A percentile compares a stretch with the other conserved stretches of the same genome.
Conservation (phyloP, 148 eudicot genomes). For the Cornus kousa region DNA sequence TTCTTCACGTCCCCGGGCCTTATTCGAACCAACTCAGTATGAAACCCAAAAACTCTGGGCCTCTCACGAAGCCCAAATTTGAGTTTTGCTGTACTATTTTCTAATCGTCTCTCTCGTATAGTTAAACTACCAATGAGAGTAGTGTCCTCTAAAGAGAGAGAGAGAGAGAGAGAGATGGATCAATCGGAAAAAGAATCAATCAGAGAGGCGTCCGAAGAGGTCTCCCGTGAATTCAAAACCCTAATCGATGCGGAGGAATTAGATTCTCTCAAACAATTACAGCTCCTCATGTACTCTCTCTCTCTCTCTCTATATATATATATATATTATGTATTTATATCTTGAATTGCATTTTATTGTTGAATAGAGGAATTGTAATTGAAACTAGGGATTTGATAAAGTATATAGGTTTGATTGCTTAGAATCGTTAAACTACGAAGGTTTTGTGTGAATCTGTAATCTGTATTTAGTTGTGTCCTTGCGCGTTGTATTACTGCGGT, state of each 20-base stretch:
- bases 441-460: background rate
- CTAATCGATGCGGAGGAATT: slow-evolving; percentile 43
- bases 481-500: background rate
- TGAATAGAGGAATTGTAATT: background rate
- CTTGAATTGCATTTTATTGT: background rate
- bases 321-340: background rate
- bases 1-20: too few relatives aligned
- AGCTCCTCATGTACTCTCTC: slow-evolving; percentile 48
- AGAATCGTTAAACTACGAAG: background rate
- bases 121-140: too few relatives aligned
- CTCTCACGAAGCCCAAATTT: too few relatives aligned
- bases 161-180: slow-evolving; percentile 17
- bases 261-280: slow-evolving; percentile 51
- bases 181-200: slow-evolving; percentile 28
- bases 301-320: slow-evolving; percentile 1
- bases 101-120: too few relatives aligned
- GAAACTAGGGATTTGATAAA: background rate
- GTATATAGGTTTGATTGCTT: background rate
- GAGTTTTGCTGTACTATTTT: too few relatives aligned
- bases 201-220: slow-evolving; percentile 37
- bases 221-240: slow-evolving; percentile 48
- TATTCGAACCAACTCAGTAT: too few relatives aligned
- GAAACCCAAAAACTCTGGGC: too few relatives aligned
- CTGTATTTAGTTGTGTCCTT: background rate
- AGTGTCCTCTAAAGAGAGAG: too few relatives aligned